Percentiles rank a stretch among this genome's conserved stretches.
Evolutionary conservation across 169 alveolate genomes (phyloP).

Genomic region (Cryptosporidium sp.): DNA sequence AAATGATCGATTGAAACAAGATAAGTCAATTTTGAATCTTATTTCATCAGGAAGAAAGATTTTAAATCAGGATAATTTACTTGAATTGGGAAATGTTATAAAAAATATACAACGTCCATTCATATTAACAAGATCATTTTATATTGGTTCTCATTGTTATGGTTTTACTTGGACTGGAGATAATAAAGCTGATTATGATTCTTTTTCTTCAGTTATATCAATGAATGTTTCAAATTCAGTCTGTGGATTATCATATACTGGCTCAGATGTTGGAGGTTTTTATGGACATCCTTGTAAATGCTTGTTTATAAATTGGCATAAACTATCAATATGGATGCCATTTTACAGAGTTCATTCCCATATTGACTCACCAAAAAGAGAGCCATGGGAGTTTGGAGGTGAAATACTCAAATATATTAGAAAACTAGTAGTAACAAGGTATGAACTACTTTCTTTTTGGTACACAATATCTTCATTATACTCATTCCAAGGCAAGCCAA

Average conservation of each 20-base stretch:
- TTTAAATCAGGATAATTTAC: constrained; percentile 18
- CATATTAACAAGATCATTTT: constrained; percentile 87
- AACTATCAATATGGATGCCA: constrained; percentile 85
- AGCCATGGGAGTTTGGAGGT: constrained; percentile 70
- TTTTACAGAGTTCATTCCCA: constrained; percentile 73
- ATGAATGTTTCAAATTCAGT: constrained; percentile 86
- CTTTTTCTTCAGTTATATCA: constrained; percentile 84
- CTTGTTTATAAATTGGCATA: constrained; percentile 89
- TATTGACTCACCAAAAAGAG: constrained; percentile 70
- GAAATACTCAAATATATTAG: constrained; percentile 46
- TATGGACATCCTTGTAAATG: constrained; percentile 88
- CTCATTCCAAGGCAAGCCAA: constrained; percentile 68
- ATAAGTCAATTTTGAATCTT: constrained; percentile 9
- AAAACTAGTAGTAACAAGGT: constrained; percentile 39
- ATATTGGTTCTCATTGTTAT: constrained; percentile 87
- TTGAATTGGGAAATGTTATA: constrained; percentile 10
- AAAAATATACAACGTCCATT: constrained; percentile 85
- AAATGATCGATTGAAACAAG: constrained; percentile 39
- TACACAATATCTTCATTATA: constrained; percentile 53
- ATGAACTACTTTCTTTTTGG: constrained; percentile 73
- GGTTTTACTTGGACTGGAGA: constrained; percentile 94
- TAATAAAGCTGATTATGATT: constrained; percentile 86
- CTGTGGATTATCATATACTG: constrained; percentile 88
- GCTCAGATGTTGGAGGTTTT: constrained; percentile 94
- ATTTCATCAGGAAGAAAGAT: constrained; percentile 23